phyloP scores from a whole-genome alignment of 768 basidiomycete genomes.

The Lyophyllum atratum region DNA sequence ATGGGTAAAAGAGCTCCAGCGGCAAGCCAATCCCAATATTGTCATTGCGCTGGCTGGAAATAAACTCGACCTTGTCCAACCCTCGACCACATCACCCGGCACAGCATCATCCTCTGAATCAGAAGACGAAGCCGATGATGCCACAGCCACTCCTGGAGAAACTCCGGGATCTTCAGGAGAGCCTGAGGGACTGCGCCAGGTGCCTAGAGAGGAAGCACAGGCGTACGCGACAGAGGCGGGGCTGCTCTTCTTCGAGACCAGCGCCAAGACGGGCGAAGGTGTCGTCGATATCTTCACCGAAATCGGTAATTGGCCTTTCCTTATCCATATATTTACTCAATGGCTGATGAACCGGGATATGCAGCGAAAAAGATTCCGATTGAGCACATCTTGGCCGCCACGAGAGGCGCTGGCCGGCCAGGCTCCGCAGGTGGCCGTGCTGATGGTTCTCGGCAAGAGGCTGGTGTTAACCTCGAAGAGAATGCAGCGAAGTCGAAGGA shows the following conservation, averaged over 20 bases:
- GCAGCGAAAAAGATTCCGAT: constrained; percentile 71
- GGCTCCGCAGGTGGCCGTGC: constrained; percentile 56
- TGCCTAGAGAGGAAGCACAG: constrained; percentile 92
- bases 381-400: constrained; percentile 89
- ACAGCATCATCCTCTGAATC: constrained; percentile 60
- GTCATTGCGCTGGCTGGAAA: constrained; percentile 98
- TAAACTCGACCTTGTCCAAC: constrained; percentile 89
- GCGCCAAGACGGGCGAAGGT: constrained; percentile 95
- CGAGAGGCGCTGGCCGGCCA: constrained; percentile 68
- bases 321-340: neutral
- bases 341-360: constrained; percentile 1
- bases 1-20: constrained; percentile 99
- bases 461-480: constrained; percentile 71
- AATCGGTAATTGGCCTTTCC: constrained; percentile 67
- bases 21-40: constrained; percentile 98
- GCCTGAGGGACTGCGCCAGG: constrained; percentile 80
- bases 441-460: constrained; percentile 52
- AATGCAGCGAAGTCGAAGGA: constrained; percentile 68
- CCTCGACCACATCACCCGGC: constrained; percentile 53
- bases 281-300: constrained; percentile 97
- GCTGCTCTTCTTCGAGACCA: constrained; percentile 95
- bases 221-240: constrained; percentile 97
- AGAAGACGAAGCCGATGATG: constrained; percentile 91
- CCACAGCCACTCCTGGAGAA: constrained; percentile 85
- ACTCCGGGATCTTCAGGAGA: constrained; percentile 54